These are phyloP conservation scores for Irpex sp. DNA, from an alignment of 1,284 basidiomycete genomes.

Conservation along the genomic window DNA sequence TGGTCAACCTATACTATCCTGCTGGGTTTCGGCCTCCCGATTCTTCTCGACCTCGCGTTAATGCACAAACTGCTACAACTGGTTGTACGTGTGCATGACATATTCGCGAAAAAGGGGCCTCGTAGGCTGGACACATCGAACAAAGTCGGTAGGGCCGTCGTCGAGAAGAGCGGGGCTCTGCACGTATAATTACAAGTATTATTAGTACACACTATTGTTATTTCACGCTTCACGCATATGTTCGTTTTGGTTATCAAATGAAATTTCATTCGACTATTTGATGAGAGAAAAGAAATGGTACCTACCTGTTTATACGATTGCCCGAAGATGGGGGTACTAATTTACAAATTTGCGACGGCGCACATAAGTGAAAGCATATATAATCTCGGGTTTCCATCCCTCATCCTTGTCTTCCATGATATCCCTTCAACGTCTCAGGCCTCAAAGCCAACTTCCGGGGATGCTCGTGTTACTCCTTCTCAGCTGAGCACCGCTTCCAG, in stretches of 20 bases:
- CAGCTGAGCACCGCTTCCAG: neutral
- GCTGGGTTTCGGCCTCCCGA: slow-evolving; percentile 3
- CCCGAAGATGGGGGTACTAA: neutral
- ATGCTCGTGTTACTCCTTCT: slow-evolving; percentile 9
- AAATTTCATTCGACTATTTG: too few species aligned
- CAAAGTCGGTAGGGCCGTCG: neutral
- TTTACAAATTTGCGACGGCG: neutral
- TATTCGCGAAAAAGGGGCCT: neutral
- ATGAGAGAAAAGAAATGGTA: neutral
- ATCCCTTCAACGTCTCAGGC: neutral
- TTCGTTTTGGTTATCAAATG: too few species aligned
- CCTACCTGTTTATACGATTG: neutral
- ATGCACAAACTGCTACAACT: neutral
- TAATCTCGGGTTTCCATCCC: neutral
- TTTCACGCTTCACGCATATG: too few species aligned
- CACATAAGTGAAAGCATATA: neutral
- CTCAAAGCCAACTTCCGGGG: slow-evolving; percentile 8
- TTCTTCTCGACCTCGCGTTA: slow-evolving; percentile 7
- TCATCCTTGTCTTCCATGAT: neutral
- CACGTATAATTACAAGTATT: neutral
- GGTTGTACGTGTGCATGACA: neutral
- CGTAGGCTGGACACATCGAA: neutral
- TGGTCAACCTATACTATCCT: slow-evolving; percentile 2
- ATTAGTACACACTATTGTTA: neutral
- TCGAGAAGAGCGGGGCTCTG: neutral